Percentiles rank a stretch among this genome's conserved stretches.
These are phyloP conservation scores for Apiospora hydei DNA, from an alignment of 2,329 filamentous ascomycete genomes.

Conservation along the genomic window DNA sequence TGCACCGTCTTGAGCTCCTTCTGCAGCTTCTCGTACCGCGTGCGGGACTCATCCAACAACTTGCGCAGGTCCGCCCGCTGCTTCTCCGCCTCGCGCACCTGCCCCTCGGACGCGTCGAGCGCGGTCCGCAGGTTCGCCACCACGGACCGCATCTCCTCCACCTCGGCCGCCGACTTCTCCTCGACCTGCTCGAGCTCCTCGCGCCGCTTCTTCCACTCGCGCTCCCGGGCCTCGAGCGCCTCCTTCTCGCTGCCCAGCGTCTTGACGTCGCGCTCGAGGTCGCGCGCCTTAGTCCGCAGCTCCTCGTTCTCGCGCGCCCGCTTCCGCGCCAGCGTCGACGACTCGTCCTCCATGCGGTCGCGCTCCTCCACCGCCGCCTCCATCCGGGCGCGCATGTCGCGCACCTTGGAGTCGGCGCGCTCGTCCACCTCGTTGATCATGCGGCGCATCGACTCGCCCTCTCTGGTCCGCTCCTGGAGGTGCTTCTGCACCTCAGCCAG, in stretches of 20 bases:
- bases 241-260: constrained; percentile 77
- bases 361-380: constrained; percentile 93
- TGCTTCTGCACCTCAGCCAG: constrained; percentile 86
- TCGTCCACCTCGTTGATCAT: constrained; percentile 87
- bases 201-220: constrained; percentile 75
- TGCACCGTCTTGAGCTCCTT: constrained; percentile 68
- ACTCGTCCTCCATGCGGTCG: constrained; percentile 91
- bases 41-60: constrained; percentile 78
- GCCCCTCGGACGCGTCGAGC: constrained; percentile 86
- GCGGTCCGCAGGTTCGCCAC: constrained; percentile 81
- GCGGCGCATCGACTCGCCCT: constrained; percentile 93
- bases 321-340: constrained; percentile 77
- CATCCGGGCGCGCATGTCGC: constrained; percentile 88
- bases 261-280: constrained; percentile 80
- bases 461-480: constrained; percentile 85
- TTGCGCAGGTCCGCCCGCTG: constrained; percentile 79
- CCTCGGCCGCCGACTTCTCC: constrained; percentile 74
- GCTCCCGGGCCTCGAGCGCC: constrained; percentile 76
- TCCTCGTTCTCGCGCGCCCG: constrained; percentile 88
- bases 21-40: constrained; percentile 79
- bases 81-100: constrained; percentile 83
- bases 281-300: constrained; percentile 77
- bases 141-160: constrained; percentile 76
- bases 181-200: constrained; percentile 79
- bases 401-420: constrained; percentile 79